phyloP scores from a whole-genome alignment of 768 basidiomycete genomes.

The Mycena venus region DNA sequence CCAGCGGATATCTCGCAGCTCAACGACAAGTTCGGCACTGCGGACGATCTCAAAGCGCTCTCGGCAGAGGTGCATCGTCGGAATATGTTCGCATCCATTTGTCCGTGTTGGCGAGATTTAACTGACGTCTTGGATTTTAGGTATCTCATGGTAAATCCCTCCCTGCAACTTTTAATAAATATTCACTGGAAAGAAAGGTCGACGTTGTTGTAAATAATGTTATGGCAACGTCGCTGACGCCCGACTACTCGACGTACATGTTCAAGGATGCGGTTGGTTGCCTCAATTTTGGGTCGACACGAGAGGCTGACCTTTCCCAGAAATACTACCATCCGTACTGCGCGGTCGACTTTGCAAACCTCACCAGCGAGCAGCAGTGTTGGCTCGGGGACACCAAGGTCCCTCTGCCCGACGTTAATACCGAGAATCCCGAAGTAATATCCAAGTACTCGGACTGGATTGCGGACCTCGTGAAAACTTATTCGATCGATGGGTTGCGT shows the following conservation, averaged over 20 bases:
- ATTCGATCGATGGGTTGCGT: constrained; percentile 87
- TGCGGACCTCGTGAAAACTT: constrained; percentile 73
- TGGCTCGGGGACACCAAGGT: constrained; percentile 88
- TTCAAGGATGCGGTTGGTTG: constrained; percentile 71
- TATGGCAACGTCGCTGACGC: constrained; percentile 74
- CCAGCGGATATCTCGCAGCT: constrained; percentile 72
- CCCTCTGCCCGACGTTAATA: constrained; percentile 85
- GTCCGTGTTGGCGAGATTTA: neutral
- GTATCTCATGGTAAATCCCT: constrained; percentile 74
- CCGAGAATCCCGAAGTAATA: constrained; percentile 73
- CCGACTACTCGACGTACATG: constrained; percentile 75
- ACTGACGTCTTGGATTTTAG: constrained; percentile 36
- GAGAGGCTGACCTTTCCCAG: too few relatives aligned
- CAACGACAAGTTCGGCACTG: constrained; percentile 75
- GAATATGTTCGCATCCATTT: constrained; percentile 62
- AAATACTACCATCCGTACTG: constrained; percentile 86
- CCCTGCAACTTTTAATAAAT: neutral
- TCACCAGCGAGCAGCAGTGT: constrained; percentile 79
- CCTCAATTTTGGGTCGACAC: neutral
- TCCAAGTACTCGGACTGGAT: constrained; percentile 80
- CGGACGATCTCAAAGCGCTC: constrained; percentile 74
- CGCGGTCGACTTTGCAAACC: constrained; percentile 76
- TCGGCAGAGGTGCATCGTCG: constrained; percentile 74
- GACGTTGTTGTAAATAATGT: constrained; percentile 91
- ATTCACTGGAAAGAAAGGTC: constrained; percentile 42